phyloP scores from a whole-genome alignment of 2,329 filamentous ascomycete species.

The Delphinella strobiligena region DNA sequence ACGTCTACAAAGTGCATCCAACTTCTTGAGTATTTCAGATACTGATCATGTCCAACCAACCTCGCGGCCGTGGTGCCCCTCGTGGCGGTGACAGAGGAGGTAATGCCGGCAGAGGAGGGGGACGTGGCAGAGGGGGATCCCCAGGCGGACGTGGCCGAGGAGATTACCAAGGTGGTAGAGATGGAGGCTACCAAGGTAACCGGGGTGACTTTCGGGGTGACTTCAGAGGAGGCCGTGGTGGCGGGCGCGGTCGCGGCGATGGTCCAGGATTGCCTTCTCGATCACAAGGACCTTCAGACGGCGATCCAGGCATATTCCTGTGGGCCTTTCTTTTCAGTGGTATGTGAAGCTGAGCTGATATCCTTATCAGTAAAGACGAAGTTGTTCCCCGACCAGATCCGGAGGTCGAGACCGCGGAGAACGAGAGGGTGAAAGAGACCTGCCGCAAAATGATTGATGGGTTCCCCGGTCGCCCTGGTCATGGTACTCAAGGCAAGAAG shows the following conservation, averaged over 20 bases:
- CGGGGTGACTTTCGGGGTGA: conserved; percentile 16
- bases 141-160: conserved; percentile 12
- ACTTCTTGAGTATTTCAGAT: too few relatives aligned
- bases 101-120: conserved; percentile 6
- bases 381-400: conserved; percentile 14
- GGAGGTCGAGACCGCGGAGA: conserved; percentile 14
- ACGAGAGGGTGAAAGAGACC: conserved; percentile 14
- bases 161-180: conserved; percentile 12
- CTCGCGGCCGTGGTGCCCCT: conserved; percentile 8
- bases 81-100: conserved; percentile 8
- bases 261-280: not conserved
- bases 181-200: conserved; percentile 13
- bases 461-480: conserved; percentile 23
- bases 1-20: too few relatives aligned
- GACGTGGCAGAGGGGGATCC: conserved; percentile 7
- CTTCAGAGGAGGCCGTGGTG: conserved; percentile 17
- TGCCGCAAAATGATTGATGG: conserved; percentile 17
- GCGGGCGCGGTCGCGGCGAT: conserved; percentile 9
- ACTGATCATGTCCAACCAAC: too few relatives aligned
- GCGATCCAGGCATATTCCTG: conserved; percentile 14
- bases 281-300: not conserved
- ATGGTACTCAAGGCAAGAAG: conserved; percentile 24
- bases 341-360: conserved; percentile 3
- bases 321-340: conserved; percentile 14
- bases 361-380: conserved; percentile 7